Conservation (phyloP, 75 land plant genomes). For the Pinus albicaulis region DNA sequence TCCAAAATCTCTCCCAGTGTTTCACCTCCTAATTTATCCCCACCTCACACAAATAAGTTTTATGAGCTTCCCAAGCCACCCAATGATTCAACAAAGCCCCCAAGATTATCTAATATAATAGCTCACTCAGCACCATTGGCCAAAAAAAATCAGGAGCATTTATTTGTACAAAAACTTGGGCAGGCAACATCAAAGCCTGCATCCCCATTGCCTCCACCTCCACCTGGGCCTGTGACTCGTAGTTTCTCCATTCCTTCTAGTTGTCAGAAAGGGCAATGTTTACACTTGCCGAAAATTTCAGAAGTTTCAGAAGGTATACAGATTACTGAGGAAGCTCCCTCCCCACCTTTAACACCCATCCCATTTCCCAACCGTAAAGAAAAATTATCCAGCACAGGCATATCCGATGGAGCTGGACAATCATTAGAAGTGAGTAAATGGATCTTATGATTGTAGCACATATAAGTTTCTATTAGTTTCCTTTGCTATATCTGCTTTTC, state of each 20-base stretch:
- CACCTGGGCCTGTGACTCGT: conserved; percentile 25
- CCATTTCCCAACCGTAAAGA: conserved; percentile 17
- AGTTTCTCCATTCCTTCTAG: conserved; percentile 58
- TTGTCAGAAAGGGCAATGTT: conserved; percentile 22
- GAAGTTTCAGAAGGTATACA: conserved; percentile 14
- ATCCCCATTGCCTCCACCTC: conserved; percentile 57
- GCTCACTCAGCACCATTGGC: conserved; percentile 68
- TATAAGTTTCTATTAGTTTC: not conserved
- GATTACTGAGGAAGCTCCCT: conserved; percentile 20
- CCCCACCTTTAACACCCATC: conserved; percentile 33
- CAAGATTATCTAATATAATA: conserved; percentile 15
- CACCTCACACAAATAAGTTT: conserved; percentile 52
- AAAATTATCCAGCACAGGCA: not conserved
- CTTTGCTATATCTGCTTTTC: not conserved
- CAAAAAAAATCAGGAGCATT: conserved; percentile 13
- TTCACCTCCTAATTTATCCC: conserved; percentile 46
- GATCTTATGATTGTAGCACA: not conserved
- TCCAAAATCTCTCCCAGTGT: conserved; percentile 34
- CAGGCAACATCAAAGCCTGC: conserved; percentile 20
- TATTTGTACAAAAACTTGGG: conserved; percentile 6
- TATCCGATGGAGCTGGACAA: not conserved
- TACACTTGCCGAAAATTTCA: conserved; percentile 18
- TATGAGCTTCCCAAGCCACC: conserved; percentile 78
- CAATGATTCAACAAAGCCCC: conserved; percentile 11
- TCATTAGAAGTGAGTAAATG: conserved; percentile 6